Base-by-base conservation (phyloP, 306 rosid species). In the Prunus mira region DNA sequence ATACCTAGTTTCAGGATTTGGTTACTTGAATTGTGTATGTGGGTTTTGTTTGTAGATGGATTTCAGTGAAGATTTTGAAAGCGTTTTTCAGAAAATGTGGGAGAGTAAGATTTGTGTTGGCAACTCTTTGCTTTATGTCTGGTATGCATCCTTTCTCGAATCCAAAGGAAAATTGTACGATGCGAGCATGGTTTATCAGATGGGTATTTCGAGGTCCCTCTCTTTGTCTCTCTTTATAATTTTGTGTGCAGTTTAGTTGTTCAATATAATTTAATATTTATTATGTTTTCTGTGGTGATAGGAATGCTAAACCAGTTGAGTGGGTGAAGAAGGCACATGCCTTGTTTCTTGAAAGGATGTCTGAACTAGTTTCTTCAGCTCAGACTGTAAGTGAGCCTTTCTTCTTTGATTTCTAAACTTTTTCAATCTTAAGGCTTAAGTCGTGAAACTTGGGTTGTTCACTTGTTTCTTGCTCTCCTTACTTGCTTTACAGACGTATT, bases 241-340 rank as follows among this genome's bases (percentile, higher is more conserved):
- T 60, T 67, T 75, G 46, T 66, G 61, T 83, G 19, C 68, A 72
- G 38, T 56, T 72, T 78, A 57, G 78, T 65, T 50, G 56, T 79
- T 46, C 15, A 51, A 72, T 47, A 57, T 76, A 52, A 50, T 28
- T 22, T 64, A 38, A 61, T 65, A 71, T 65, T 70, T 72, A 28
- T 65, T 24, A 49, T 75, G 74, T 69, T 61, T 61, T 3, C 38
- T 69, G 34, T 86, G 65, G 58, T 78, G 54, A 71, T 69, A 89
- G 98, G 85, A 90, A 94, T 76, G 97, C 97, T 2, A 85, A 87
- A 79, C 97, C 97, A 27, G 63, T 83, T 77, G 91, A 88, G 74
- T 87, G 82, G 93, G 57, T 90, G 88, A 82, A 84, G 81, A 89
- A 86, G 86, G 97, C 95, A 0, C 77, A 78, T 34, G 62, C 77